Evolutionary conservation across 2,329 filamentous ascomycete genomes (phyloP), one percentile per base, ranked within the genome.

Genomic region (Cercospora zeina): DNA sequence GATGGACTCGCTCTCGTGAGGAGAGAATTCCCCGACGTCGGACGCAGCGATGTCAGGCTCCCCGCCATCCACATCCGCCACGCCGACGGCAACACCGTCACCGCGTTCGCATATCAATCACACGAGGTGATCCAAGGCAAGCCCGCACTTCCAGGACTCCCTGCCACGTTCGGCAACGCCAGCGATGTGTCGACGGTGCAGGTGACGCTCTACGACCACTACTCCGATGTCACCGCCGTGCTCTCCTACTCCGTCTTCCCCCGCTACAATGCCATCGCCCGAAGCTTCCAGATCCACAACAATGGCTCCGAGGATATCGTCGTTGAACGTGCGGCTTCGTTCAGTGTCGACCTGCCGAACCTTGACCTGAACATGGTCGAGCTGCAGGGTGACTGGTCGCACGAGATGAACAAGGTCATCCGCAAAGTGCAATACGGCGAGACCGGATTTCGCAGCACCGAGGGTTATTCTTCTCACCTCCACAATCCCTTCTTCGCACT

Each of bases 401-500:
- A 84, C 16, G 86, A 65, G 69, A 81, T 81, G 16, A 82, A 81
- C 37, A 79, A 81, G 3, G 79, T 83, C 54, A 79, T 82, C 54
- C 76, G 84, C 36, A 81, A 80, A 63, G 78, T 88, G 1, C 81
- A 84, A 27, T 85, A 81, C 57, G 86, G 86, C 33, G 72, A 76
- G 62, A 76, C 70, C 1, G n/a, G 84, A 5, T 88, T 88, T 70
- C 82, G 83, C 14, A 87, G 85, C 66, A 81, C 78, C 0, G 81
- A 80, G 2, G 86, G 86, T 1, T 88, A 86, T 69, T 85, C 85
- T 0, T 87, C 85, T 0, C 84, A 87, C 66, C 76, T 85, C 1
- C 84, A 87, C 70, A 89, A 89, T 67, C 85, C 86, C 0, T 88
- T 88, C 75, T 77, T 88, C 21, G 79, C 83, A 0, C 73, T 89